Base-by-base conservation (phyloP, 1,284 basidiomycete genomes). In the Trichosporon ovoides region DNA sequence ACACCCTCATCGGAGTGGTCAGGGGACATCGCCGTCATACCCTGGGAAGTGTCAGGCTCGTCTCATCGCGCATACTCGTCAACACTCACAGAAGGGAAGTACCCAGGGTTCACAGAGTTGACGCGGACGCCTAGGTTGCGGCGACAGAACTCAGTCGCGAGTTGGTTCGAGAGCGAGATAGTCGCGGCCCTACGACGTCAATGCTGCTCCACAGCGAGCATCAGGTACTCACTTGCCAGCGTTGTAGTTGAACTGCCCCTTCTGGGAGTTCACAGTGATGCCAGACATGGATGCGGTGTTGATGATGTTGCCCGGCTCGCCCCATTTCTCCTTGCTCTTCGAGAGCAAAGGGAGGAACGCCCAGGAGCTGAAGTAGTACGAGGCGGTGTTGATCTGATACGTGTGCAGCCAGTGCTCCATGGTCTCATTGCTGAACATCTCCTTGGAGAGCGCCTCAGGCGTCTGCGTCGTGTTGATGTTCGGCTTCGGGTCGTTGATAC, bases 201-300 rank as follows among this genome's bases (percentile, higher is more conserved):
- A 40, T 22, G 3, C 6, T 38, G 16, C 28, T 4, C 3, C 40
- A 3, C 43, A 9, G 11, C 3, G 51, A 14, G 19, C 36, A 13
- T 70, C 67, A 16, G 70, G 68, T 1, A 72, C 75, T 38, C 72
- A 73, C 69, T 75, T 76, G 52, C 55, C 58, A 10, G 72, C 66
- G 51, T 77, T 77, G 65, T 76, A 77, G 61, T 67, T 72, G 67
- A 76, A 74, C 60, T 76, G 74, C 13, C 76, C 75, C 5, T 65
- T 53, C 52, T 62, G 61, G 16, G 51, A 52, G 43, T 57, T 59
- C 19, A 53, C 24, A 2, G 58, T 60, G 36, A 62, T 52, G 11
- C 64, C 59, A 3, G 55, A 56, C 36, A 63, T 62, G 31, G 66
- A 68, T 7, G 70, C 64, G 14, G 77, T 59, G 66, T 72, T 76